phyloP scores from a whole-genome alignment of 495 filamentous ascomycete species.

The Thozetella sp. region DNA sequence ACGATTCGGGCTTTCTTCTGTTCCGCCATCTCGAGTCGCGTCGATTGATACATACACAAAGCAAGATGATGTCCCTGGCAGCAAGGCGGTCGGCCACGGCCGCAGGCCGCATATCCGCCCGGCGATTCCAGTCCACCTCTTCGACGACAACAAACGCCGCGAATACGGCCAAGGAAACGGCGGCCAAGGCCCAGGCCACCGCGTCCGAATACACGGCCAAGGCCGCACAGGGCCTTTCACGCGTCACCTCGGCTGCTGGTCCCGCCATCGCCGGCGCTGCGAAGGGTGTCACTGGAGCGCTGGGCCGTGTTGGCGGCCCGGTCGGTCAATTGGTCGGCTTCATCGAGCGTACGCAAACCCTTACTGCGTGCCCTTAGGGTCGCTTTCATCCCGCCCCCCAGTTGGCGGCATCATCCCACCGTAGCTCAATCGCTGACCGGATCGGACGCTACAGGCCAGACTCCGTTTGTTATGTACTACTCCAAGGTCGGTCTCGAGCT shows the following conservation, averaged over 20 bases:
- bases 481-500: conserved; percentile 85
- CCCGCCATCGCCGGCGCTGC: conserved; percentile 73
- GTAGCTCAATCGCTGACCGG: not conserved
- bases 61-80: conserved; percentile 12
- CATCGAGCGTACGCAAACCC: conserved; percentile 75
- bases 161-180: conserved; percentile 54
- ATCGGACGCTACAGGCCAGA: conserved; percentile 60
- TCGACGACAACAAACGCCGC: conserved; percentile 58
- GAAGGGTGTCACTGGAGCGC: conserved; percentile 60
- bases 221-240: conserved; percentile 83
- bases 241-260: conserved; percentile 78
- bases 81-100: conserved; percentile 33
- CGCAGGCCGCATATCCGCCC: conserved; percentile 43
- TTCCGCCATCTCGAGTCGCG: not conserved
- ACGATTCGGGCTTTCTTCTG: not conserved
- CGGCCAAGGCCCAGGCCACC: conserved; percentile 66
- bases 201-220: conserved; percentile 69
- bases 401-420: not conserved
- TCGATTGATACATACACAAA: conserved; percentile 3
- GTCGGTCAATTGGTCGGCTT: conserved; percentile 80
- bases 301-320: conserved; percentile 81
- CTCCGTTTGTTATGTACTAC: conserved; percentile 89
- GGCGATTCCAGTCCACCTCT: conserved; percentile 49
- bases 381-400: not conserved
- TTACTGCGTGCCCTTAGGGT: not conserved